A percentile compares a stretch with the other conserved stretches of the same genome.
Conservation (phyloP, 768 basidiomycete genomes). For the Cystobasidium tubakii region DNA sequence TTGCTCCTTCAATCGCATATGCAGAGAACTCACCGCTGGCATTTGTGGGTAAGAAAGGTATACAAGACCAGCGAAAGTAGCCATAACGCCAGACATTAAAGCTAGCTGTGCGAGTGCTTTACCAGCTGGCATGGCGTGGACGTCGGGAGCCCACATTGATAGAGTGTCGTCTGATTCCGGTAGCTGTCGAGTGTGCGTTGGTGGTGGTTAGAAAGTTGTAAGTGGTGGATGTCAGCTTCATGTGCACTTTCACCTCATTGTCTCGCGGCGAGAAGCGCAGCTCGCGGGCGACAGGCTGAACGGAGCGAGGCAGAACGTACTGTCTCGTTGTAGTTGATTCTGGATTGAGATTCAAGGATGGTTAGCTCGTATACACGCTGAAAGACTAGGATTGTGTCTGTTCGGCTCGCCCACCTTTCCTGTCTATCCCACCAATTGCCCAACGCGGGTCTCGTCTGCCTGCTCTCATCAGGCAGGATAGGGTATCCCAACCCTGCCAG, state of each 20-base stretch:
- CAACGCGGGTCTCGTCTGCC: slow-evolving; percentile 48
- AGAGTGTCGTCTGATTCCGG: slow-evolving; percentile 52
- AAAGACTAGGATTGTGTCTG: no score
- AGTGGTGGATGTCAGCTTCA: background rate
- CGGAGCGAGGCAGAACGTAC: background rate
- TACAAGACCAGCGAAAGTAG: slow-evolving; percentile 47
- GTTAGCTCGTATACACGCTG: no score
- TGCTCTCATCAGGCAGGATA: slow-evolving; percentile 47
- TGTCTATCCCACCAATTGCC: slow-evolving; percentile 52
- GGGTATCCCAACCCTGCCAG: slow-evolving; percentile 49
- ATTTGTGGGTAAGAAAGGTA: slow-evolving; percentile 44
- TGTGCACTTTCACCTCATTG: background rate
- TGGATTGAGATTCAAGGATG: background rate
- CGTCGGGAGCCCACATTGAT: slow-evolving; percentile 52
- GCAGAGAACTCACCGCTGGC: slow-evolving; percentile 44
- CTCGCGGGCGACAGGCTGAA: background rate
- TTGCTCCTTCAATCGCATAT: no score
- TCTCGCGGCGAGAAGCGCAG: no score
- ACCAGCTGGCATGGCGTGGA: slow-evolving; percentile 48
- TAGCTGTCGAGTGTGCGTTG: slow-evolving; percentile 44
- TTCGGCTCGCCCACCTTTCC: slow-evolving; percentile 47
- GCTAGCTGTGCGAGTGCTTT: slow-evolving; percentile 48
- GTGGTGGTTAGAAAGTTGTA: background rate
- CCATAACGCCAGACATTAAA: slow-evolving; percentile 47
- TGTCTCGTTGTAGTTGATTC: slow-evolving; percentile 21